Conservation (phyloP, 2,329 filamentous ascomycete species). For the Saccharata proteae region DNA sequence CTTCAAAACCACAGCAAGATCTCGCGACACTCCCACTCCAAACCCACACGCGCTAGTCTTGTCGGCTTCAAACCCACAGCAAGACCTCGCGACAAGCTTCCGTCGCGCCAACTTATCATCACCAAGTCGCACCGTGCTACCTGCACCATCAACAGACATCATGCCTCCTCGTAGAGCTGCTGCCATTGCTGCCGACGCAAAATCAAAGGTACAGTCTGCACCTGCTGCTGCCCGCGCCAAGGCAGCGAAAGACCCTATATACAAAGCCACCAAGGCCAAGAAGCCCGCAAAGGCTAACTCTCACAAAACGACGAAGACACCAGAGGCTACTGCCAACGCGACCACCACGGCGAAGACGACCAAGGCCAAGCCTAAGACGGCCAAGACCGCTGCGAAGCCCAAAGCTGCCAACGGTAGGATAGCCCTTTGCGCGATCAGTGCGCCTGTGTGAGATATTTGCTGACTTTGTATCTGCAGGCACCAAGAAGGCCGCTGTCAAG, state of each 20-base stretch:
- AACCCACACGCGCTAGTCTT: no score
- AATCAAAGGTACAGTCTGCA: no score
- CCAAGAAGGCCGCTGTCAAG: slow-evolving; percentile 5
- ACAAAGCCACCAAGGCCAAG: slow-evolving; percentile 4
- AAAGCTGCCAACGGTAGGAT: no score
- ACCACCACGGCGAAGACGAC: slow-evolving; percentile 7
- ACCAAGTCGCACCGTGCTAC: no score
- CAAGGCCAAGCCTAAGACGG: background rate
- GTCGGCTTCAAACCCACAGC: no score
- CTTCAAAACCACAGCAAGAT: no score
- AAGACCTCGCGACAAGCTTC: no score
- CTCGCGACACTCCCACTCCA: no score
- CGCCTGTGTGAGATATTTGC: no score
- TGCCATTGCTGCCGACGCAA: slow-evolving; percentile 5
- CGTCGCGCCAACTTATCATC: no score
- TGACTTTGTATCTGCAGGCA: background rate
- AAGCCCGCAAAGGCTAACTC: slow-evolving; percentile 7
- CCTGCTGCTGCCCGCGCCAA: background rate
- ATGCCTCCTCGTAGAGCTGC: slow-evolving; percentile 8
- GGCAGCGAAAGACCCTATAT: background rate
- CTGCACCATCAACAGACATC: no score
- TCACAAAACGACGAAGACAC: slow-evolving; percentile 13
- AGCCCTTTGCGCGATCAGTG: no score
- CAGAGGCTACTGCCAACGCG: slow-evolving; percentile 2
- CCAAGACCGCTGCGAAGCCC: slow-evolving; percentile 11